Evolutionary conservation across 2,329 filamentous ascomycete species (phyloP).

Genomic region (Talaromyces marneffei): DNA sequence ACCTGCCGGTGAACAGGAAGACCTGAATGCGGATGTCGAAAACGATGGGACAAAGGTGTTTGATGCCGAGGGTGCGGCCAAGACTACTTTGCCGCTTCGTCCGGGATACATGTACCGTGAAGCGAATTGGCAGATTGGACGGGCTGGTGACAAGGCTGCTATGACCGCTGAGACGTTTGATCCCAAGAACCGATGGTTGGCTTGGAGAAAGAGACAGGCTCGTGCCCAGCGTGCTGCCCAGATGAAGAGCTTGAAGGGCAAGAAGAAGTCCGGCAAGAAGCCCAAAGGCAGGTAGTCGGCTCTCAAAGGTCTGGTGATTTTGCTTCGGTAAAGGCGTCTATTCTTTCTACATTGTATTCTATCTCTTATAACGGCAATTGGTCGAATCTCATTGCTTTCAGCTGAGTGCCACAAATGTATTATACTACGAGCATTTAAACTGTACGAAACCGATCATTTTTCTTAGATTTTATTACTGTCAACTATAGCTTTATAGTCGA

Average conservation of each 20-base stretch:
- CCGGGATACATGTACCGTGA: slow-evolving; percentile 60
- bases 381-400: neutral
- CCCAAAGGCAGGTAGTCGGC: slow-evolving; percentile 23
- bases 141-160: slow-evolving; percentile 55
- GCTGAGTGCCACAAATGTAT: neutral
- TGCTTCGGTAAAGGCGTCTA: neutral
- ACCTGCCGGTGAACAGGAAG: slow-evolving; percentile 13
- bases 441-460: neutral
- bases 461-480: neutral
- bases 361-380: neutral
- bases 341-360: slow-evolving; percentile 10
- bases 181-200: slow-evolving; percentile 56
- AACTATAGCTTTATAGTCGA: neutral
- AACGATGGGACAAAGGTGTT: slow-evolving; percentile 18
- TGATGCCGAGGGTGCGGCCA: slow-evolving; percentile 21
- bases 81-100: slow-evolving; percentile 35
- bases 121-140: slow-evolving; percentile 63
- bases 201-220: slow-evolving; percentile 56
- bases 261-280: slow-evolving; percentile 37
- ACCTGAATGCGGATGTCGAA: slow-evolving; percentile 19
- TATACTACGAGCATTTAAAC: neutral
- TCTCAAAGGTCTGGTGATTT: neutral
- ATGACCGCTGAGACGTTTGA: slow-evolving; percentile 53
- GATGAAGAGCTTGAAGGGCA: slow-evolving; percentile 49
- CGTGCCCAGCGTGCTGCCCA: slow-evolving; percentile 48